Evolutionary conservation across 768 basidiomycete genomes (phyloP).

Genomic region (Calocybe gangraenosa): DNA sequence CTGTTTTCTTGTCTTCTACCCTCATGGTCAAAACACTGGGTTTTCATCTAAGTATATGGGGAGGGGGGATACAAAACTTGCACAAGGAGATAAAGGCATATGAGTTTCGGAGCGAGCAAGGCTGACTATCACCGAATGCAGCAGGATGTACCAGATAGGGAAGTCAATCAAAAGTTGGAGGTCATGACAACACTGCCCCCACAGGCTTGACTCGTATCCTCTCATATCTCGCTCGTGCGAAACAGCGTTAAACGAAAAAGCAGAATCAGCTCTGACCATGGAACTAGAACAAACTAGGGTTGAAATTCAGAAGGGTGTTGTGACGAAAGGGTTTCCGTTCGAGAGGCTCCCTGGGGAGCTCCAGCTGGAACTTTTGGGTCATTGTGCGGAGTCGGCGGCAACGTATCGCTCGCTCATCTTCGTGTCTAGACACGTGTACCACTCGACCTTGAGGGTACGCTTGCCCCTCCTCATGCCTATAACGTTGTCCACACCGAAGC

Average conservation of each 20-base stretch:
- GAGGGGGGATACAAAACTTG: too few species aligned
- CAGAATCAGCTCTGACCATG: slow-evolving; percentile 16
- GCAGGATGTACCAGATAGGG: too few species aligned
- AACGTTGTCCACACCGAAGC: slow-evolving; percentile 25
- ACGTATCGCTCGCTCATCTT: slow-evolving; percentile 29
- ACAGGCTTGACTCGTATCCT: too few species aligned
- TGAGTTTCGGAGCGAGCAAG: too few species aligned
- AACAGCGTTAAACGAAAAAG: slow-evolving; percentile 16
- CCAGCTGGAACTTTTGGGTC: slow-evolving; percentile 23
- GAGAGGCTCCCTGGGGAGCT: slow-evolving; percentile 29
- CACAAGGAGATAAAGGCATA: too few species aligned
- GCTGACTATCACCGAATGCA: too few species aligned
- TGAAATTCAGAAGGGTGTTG: slow-evolving; percentile 13
- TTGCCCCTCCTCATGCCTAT: slow-evolving; percentile 31
- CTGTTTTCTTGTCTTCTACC: too few species aligned
- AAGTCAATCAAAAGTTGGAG: too few species aligned
- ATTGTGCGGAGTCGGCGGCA: slow-evolving; percentile 24
- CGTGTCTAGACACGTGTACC: slow-evolving; percentile 27
- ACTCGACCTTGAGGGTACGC: slow-evolving; percentile 28
- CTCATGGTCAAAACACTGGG: too few species aligned
- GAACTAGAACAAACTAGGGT: slow-evolving; percentile 19
- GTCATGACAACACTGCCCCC: too few species aligned
- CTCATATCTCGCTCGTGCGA: slow-evolving; percentile 20
- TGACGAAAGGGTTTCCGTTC: slow-evolving; percentile 22
- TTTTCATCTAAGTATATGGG: too few species aligned